phyloP scores from a whole-genome alignment of 768 basidiomycete species.

The Russula compacta region DNA sequence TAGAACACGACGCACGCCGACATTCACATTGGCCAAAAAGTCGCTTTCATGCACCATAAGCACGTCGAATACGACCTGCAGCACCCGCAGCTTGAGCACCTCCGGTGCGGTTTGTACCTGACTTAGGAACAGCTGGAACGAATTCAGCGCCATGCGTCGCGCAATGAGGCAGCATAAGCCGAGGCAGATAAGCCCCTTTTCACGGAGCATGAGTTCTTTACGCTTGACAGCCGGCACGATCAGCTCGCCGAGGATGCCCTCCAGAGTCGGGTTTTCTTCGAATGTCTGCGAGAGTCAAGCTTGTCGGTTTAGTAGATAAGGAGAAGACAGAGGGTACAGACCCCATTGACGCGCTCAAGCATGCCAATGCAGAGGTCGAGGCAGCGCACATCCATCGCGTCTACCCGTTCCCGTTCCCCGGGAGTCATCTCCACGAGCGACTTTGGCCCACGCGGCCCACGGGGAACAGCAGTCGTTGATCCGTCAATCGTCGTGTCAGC shows the following conservation, averaged over 20 bases:
- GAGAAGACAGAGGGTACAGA: constrained; percentile 30
- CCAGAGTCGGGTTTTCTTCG: constrained; percentile 61
- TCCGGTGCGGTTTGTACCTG: constrained; percentile 62
- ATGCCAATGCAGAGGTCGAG: constrained; percentile 70
- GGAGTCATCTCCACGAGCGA: constrained; percentile 38
- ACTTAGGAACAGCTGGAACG: constrained; percentile 73
- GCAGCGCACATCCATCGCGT: constrained; percentile 65
- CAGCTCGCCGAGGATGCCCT: constrained; percentile 65
- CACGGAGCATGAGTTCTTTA: constrained; percentile 73
- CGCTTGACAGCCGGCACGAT: constrained; percentile 86
- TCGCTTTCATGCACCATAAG: constrained; percentile 74
- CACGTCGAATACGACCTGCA: constrained; percentile 80
- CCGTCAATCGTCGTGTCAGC: constrained; percentile 29
- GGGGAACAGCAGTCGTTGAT: constrained; percentile 20
- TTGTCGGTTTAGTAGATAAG: not conserved
- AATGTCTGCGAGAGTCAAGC: constrained; percentile 32
- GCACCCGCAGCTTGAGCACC: constrained; percentile 53
- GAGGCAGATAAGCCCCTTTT: constrained; percentile 71
- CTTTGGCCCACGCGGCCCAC: constrained; percentile 26
- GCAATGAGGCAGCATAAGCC: constrained; percentile 85
- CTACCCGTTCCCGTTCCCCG: constrained; percentile 49
- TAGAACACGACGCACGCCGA: constrained; percentile 21
- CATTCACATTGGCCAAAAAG: constrained; percentile 41
- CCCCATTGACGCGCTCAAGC: constrained; percentile 79
- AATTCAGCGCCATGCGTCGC: constrained; percentile 55